phyloP scores from a whole-genome alignment of 1,284 basidiomycete genomes.

The Agroathelia rolfsii region DNA sequence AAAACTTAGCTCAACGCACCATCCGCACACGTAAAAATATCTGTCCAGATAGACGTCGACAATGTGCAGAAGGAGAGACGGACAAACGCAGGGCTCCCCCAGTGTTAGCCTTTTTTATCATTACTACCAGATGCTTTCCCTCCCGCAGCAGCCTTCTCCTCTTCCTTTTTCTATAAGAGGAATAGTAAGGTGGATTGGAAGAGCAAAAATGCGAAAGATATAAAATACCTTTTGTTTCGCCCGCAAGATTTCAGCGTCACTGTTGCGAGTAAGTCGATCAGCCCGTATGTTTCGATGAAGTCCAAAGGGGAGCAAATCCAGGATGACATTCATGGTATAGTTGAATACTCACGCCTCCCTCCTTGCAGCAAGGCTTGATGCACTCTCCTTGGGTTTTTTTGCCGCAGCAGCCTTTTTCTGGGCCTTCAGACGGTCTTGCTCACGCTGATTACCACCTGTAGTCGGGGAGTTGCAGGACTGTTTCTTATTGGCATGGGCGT shows the following conservation, averaged over 20 bases:
- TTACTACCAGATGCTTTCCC: conserved; percentile 16
- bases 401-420: conserved; percentile 55
- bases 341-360: conserved; percentile 57
- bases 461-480: no score
- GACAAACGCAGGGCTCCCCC: no score
- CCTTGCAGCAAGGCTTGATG: conserved; percentile 46
- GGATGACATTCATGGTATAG: conserved; percentile 13
- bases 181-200: conserved; percentile 13
- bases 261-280: conserved; percentile 21
- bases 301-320: conserved; percentile 10
- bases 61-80: no score
- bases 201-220: conserved; percentile 9
- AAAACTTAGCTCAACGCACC: no score
- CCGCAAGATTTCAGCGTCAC: conserved; percentile 63
- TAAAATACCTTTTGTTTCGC: conserved; percentile 64
- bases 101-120: no score
- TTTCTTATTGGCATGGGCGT: no score
- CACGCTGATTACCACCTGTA: conserved; percentile 72
- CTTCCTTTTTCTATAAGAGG: conserved; percentile 47
- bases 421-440: conserved; percentile 59
- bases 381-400: conserved; percentile 67
- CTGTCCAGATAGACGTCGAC: no score
- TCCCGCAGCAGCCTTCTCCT: conserved; percentile 34
- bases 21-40: no score
- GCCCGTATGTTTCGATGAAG: conserved; percentile 15